Evolutionary conservation across 2,329 filamentous ascomycete genomes (phyloP), one percentile per base, ranked within the genome.

Genomic region (Venturia asperata): DNA sequence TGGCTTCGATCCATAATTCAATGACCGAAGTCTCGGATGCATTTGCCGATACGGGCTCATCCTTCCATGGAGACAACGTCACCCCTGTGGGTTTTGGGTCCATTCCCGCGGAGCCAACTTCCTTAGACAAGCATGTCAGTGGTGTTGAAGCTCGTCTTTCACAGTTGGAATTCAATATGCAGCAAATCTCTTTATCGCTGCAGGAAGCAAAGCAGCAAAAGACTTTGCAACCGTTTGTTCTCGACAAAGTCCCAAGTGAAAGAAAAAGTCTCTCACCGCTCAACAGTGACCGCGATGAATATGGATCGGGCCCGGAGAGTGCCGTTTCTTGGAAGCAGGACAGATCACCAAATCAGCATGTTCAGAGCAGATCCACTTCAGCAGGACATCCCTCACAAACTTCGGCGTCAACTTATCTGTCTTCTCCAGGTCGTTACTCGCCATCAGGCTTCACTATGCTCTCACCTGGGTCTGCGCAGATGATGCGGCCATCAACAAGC

Each of bases 81-180:
- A 17, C 47, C 2, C 10, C 64, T 17, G 34, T 62, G 5, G 52
- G 62, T 17, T 47, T 61, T 27, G 64, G 21, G 15, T 61, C 56
- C 19, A 27, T 17, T 1, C 24, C 19, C 21, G 21, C 17, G 21
- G 64, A 62, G 41, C 27, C 24, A 2, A 60, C 2, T 30, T 24
- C 62, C 2, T 17, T 21, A 11, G 62, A 52, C 42, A 43, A 42
- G 15, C 21, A 64, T 21, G 47, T n/a, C 15, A 24, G 5, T 19
- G 37, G 39, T 15, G 47, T 66, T n/a, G 64, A 66, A 43, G 37
- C 65, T 62, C 58, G 64, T 27, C 34, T 66, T 21, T 41, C 45
- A 6, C 64, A 66, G 11, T 47, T 66, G 27, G 64, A 66, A 41
- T 39, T 30, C 17, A 66, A 43, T 30, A 66, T 66, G 64, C 58